Conservation (phyloP, 371 early-diverging fungal species). For the Ordospora pajunii region DNA sequence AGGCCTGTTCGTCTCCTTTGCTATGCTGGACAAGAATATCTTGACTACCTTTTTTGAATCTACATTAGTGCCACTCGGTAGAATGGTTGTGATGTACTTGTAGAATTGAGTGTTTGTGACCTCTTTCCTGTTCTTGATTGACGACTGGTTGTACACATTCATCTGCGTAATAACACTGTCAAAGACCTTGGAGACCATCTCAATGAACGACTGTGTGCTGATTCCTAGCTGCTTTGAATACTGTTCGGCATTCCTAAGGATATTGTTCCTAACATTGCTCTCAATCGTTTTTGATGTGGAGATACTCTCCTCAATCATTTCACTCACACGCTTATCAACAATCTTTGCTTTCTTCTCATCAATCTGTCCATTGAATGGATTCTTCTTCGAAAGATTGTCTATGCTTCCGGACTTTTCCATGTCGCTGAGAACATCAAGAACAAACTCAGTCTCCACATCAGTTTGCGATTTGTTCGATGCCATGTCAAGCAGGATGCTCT, state of each 20-base stretch:
- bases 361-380: slow-evolving; percentile 29
- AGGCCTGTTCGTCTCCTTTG: slow-evolving; percentile 17
- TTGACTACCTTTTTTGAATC: not conserved
- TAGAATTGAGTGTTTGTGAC: slow-evolving; percentile 2
- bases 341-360: slow-evolving; percentile 12
- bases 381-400: not conserved
- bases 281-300: not conserved
- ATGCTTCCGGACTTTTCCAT: not conserved
- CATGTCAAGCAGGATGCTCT: slow-evolving; percentile 1
- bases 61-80: not conserved
- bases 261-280: slow-evolving; percentile 6
- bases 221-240: not conserved
- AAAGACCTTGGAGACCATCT: slow-evolving; percentile 5
- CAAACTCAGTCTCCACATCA: not conserved
- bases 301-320: not conserved
- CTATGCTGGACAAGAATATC: slow-evolving; percentile 18
- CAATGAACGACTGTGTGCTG: slow-evolving; percentile 1
- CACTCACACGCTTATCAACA: not conserved
- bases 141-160: slow-evolving; percentile 6
- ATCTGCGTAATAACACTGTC: slow-evolving; percentile 6
- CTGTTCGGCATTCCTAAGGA: slow-evolving; percentile 8
- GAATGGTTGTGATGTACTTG: not conserved
- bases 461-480: not conserved
- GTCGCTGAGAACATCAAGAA: not conserved
- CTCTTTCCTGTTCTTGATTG: not conserved